phyloP scores from a whole-genome alignment of 495 filamentous ascomycete genomes.

The Hypoxylon perforatum region DNA sequence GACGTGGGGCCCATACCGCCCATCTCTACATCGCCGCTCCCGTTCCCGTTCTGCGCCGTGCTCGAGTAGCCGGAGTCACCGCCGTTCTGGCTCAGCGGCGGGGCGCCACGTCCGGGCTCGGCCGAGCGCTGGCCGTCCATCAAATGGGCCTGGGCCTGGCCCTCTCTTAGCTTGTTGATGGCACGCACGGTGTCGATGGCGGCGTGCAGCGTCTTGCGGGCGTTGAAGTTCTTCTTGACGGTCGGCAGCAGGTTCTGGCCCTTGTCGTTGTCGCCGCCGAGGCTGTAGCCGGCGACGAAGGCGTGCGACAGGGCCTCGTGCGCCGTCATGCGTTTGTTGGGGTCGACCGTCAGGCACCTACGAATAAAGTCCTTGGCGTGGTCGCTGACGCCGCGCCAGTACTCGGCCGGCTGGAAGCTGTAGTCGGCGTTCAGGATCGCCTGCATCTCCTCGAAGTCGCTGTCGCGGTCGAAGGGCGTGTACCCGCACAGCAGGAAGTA shows the following conservation, averaged over 20 bases:
- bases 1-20: conserved; percentile 44
- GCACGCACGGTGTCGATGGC: conserved; percentile 98
- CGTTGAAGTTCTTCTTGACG: conserved; percentile 99
- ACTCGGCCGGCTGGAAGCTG: conserved; percentile 92
- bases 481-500: conserved; percentile 99
- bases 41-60: conserved; percentile 47
- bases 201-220: conserved; percentile 89
- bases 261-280: conserved; percentile 48
- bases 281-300: conserved; percentile 76
- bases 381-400: conserved; percentile 94
- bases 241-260: conserved; percentile 83
- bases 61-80: conserved; percentile 58
- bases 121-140: conserved; percentile 72
- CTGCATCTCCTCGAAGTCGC: conserved; percentile 98
- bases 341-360: conserved; percentile 87
- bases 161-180: conserved; percentile 94
- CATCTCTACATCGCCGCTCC: conserved; percentile 52
- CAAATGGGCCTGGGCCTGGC: conserved; percentile 66
- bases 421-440: conserved; percentile 97
- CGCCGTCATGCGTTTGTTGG: conserved; percentile 87
- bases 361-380: conserved; percentile 88
- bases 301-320: conserved; percentile 90
- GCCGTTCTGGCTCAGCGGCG: conserved; percentile 46
- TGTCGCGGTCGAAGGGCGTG: conserved; percentile 97
- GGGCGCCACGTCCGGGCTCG: conserved; percentile 47